Evolutionary conservation across 129 eudicot genomes (phyloP).

Genomic region (Kitagawia praeruptora): DNA sequence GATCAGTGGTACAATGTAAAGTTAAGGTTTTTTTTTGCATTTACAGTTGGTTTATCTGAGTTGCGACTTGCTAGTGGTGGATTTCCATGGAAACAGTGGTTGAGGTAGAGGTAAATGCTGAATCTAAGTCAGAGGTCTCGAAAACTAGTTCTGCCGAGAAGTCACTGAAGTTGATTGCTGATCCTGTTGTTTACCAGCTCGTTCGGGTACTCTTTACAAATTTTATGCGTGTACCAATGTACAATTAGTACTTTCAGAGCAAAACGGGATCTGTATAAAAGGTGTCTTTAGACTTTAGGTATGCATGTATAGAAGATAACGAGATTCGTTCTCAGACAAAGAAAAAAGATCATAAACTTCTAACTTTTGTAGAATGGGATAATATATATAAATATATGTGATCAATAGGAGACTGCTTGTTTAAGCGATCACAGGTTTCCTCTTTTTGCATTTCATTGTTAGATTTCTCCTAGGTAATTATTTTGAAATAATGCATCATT

Average conservation of each 20-base stretch:
- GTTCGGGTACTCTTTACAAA: constrained; percentile 61
- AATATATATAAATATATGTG: background rate
- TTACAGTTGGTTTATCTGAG: constrained; percentile 35
- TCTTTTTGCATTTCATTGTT: background rate
- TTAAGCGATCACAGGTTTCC: background rate
- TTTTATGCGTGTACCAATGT: background rate
- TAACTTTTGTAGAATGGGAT: background rate
- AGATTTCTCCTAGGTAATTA: background rate
- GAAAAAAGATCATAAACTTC: background rate
- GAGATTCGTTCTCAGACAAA: background rate
- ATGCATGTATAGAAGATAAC: background rate
- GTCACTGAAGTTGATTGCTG: constrained; percentile 34
- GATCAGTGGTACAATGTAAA: background rate
- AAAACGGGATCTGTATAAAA: background rate
- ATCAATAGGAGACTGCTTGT: background rate
- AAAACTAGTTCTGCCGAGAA: constrained; percentile 20
- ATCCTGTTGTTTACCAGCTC: constrained; percentile 91
- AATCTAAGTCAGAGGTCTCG: constrained; percentile 24
- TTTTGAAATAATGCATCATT: too few relatives aligned
- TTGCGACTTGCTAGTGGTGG: constrained; percentile 40
- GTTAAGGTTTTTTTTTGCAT: constrained; percentile 4
- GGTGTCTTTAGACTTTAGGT: background rate
- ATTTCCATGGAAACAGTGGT: constrained; percentile 61
- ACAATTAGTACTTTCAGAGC: too few relatives aligned
- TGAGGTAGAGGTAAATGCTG: constrained; percentile 38